Percentiles rank a stretch among this genome's conserved stretches.
Evolutionary conservation across 2,329 filamentous ascomycete genomes (phyloP).

Genomic region (Arthrocladium fulminans): DNA sequence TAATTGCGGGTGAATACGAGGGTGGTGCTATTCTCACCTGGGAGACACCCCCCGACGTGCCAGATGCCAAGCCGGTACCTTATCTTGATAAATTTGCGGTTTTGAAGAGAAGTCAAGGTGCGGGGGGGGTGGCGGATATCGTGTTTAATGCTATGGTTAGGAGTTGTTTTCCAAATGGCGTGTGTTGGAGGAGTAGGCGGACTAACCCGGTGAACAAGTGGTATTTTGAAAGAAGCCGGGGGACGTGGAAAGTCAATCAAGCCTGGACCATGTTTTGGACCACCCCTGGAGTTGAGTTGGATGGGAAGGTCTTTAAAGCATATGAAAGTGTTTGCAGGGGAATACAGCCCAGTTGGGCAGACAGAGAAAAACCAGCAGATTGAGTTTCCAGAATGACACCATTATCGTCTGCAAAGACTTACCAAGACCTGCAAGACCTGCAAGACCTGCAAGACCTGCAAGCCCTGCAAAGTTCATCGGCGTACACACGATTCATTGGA

Average conservation of each 20-base stretch:
- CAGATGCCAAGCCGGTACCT: conserved; percentile 60
- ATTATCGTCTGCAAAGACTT: too few species aligned
- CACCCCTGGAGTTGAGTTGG: conserved; percentile 51
- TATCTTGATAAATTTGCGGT: conserved; percentile 98
- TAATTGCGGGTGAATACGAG: conserved; percentile 94
- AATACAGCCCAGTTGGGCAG: conserved; percentile 43
- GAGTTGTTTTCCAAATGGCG: conserved; percentile 75
- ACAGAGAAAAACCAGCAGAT: conserved; percentile 30
- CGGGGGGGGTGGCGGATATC: conserved; percentile 85
- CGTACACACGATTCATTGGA: too few species aligned
- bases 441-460: too few species aligned
- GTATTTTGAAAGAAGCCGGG: conserved; percentile 89
- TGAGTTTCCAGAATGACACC: too few species aligned
- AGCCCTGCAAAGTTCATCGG: too few species aligned
- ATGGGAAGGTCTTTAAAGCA: conserved; percentile 47
- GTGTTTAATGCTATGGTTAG: conserved; percentile 94
- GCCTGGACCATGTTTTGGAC: conserved; percentile 99
- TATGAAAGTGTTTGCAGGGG: conserved; percentile 67
- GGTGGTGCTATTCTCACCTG: conserved; percentile 90
- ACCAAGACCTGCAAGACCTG: too few species aligned
- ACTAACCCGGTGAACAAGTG: conserved; percentile 97
- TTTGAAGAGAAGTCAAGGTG: conserved; percentile 75
- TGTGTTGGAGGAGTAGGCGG: conserved; percentile 84
- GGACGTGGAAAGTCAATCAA: conserved; percentile 69
- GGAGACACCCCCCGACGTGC: conserved; percentile 62